Conservation (phyloP, 108 stramenopile species). For the Fistulifera solaris region DNA sequence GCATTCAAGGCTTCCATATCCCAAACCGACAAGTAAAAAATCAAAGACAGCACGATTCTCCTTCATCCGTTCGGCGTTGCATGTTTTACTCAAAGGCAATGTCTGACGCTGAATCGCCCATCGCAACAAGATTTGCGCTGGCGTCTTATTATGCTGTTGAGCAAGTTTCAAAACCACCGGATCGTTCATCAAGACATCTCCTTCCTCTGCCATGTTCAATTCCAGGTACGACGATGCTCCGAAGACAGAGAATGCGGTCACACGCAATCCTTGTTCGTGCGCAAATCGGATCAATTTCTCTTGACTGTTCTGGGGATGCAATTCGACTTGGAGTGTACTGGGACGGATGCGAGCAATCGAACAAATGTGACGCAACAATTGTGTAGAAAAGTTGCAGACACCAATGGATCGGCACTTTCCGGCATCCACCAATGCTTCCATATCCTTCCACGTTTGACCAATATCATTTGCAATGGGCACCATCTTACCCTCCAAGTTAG, state of each 20-base stretch:
- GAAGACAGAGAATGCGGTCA: slow-evolving; percentile 79
- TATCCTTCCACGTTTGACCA: slow-evolving; percentile 77
- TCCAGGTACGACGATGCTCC: slow-evolving; percentile 75
- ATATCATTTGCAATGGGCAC: slow-evolving; percentile 69
- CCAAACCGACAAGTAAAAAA: slow-evolving; percentile 54
- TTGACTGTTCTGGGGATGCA: slow-evolving; percentile 85
- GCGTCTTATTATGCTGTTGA: slow-evolving; percentile 48
- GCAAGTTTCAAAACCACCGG: slow-evolving; percentile 47
- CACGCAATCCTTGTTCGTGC: slow-evolving; percentile 58
- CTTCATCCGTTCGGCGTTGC: slow-evolving; percentile 45
- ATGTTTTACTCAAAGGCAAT: slow-evolving; percentile 72
- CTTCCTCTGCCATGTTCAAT: slow-evolving; percentile 65
- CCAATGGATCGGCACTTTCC: slow-evolving; percentile 66
- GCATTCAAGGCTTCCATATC: slow-evolving; percentile 66
- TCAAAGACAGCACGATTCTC: slow-evolving; percentile 77
- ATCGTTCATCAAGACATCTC: slow-evolving; percentile 59
- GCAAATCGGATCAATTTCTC: slow-evolving; percentile 75
- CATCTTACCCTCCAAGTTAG: slow-evolving; percentile 73
- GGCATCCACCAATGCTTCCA: slow-evolving; percentile 60
- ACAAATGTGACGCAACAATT: slow-evolving; percentile 71
- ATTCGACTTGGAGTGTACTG: slow-evolving; percentile 79
- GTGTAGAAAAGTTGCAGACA: slow-evolving; percentile 79
- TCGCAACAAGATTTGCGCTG: slow-evolving; percentile 81
- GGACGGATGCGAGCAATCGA: slow-evolving; percentile 64
- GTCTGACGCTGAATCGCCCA: slow-evolving; percentile 86